Evolutionary conservation across 257 asterid genomes (phyloP).

Genomic region (Capsicum pubescens): DNA sequence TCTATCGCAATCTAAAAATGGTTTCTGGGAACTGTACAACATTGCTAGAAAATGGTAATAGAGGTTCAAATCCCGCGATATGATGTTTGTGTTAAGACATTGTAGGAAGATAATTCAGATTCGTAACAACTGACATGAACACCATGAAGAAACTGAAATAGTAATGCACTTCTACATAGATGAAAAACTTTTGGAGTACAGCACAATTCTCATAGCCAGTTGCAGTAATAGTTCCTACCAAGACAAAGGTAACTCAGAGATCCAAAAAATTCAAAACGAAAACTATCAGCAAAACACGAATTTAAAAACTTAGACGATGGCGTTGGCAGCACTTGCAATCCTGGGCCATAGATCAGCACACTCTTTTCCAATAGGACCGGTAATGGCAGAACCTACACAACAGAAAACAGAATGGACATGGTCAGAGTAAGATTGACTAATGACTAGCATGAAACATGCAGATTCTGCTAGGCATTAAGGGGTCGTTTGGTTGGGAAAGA

Average conservation of each 20-base stretch:
- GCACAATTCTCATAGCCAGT: slow-evolving; percentile 24
- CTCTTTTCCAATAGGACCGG: slow-evolving; percentile 76
- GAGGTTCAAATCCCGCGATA: no score
- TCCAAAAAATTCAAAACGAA: not conserved
- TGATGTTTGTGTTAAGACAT: no score
- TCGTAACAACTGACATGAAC: not conserved
- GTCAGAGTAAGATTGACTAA: not conserved
- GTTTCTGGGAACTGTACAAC: no score
- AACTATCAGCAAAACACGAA: slow-evolving; percentile 24
- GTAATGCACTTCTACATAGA: not conserved
- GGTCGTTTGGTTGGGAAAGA: no score
- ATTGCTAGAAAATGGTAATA: no score
- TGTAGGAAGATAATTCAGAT: no score
- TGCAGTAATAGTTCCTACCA: not conserved
- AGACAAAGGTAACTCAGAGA: not conserved
- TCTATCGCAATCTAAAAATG: no score
- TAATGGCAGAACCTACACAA: slow-evolving; percentile 64
- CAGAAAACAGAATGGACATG: not conserved
- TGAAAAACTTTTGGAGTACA: not conserved
- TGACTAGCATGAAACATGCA: not conserved
- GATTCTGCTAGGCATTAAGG: no score
- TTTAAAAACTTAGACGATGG: slow-evolving; percentile 43
- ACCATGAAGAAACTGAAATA: not conserved
- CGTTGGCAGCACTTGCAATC: slow-evolving; percentile 74
- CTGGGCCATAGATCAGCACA: slow-evolving; percentile 83